Conservation (phyloP, 108 stramenopile genomes). For the Cyclotella kingstonii region DNA sequence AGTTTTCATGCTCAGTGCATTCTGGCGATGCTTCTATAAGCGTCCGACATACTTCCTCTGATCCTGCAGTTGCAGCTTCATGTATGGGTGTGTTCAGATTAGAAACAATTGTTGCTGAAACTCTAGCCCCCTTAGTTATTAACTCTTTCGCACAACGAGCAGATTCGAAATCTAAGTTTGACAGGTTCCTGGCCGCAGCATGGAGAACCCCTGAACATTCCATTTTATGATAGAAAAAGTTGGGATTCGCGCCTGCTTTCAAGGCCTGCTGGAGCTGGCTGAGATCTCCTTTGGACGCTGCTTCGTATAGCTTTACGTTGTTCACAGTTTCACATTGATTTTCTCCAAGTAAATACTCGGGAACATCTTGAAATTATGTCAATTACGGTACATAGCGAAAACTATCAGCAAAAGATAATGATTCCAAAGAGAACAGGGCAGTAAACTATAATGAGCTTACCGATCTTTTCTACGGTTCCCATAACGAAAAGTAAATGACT, state of each 20-base stretch:
- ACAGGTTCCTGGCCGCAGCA: slow-evolving; percentile 4
- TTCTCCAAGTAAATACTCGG: slow-evolving; percentile 18
- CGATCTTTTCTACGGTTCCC: slow-evolving; percentile 5
- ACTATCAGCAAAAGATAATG: neutral
- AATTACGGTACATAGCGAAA: neutral
- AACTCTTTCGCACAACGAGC: slow-evolving; percentile 23
- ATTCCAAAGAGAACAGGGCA: neutral
- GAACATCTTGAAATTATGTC: neutral
- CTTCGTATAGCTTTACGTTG: slow-evolving; percentile 13
- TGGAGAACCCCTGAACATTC: slow-evolving; percentile 7
- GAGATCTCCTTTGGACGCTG: slow-evolving; percentile 14
- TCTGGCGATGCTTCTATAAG: slow-evolving; percentile 13
- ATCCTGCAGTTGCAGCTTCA: slow-evolving; percentile 13
- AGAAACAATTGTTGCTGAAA: slow-evolving; percentile 11
- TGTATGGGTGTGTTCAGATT: slow-evolving; percentile 24
- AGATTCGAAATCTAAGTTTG: slow-evolving; percentile 1
- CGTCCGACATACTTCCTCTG: slow-evolving; percentile 1
- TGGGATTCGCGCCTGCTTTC: slow-evolving; percentile 18
- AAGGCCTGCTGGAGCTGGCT: neutral
- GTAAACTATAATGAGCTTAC: neutral
- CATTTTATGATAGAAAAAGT: slow-evolving; percentile 6
- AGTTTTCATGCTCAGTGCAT: slow-evolving; percentile 13
- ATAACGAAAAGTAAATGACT: too few relatives aligned
- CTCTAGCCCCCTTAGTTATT: slow-evolving; percentile 10
- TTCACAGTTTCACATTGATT: slow-evolving; percentile 11